Conservation (phyloP, 192 early-diverging fungal genomes). For the Mycoemilia scoparia region DNA sequence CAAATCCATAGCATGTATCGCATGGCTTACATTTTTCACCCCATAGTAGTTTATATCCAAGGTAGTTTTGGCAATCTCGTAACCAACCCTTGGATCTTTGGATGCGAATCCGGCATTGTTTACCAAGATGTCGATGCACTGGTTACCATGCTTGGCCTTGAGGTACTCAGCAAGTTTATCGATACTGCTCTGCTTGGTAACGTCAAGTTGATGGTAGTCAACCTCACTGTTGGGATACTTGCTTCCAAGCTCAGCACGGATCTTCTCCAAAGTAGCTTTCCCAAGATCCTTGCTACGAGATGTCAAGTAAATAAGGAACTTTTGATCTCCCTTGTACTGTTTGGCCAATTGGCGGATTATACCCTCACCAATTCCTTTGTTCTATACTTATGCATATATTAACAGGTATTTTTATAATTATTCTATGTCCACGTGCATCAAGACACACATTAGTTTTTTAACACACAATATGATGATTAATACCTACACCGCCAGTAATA, state of each 20-base stretch:
- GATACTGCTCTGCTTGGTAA: slow-evolving; percentile 9
- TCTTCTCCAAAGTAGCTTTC: slow-evolving; percentile 18
- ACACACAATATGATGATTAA: no score
- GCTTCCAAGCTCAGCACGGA: slow-evolving; percentile 3
- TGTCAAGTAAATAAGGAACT: slow-evolving; percentile 22
- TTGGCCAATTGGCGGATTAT: slow-evolving; percentile 15
- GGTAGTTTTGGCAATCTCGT: no score
- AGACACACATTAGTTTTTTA: no score
- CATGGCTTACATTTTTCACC: no score
- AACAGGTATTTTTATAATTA: no score
- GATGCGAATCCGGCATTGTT: slow-evolving; percentile 32
- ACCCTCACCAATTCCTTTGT: slow-evolving; percentile 26
- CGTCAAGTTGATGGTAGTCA: slow-evolving; percentile 28
- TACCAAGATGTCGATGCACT: slow-evolving; percentile 20
- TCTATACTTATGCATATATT: no score
- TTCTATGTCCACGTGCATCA: no score
- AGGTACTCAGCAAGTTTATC: slow-evolving; percentile 17
- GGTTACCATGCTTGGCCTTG: slow-evolving; percentile 18
- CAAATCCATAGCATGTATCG: no score
- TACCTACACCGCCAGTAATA: no score
- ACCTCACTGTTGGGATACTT: slow-evolving; percentile 12
- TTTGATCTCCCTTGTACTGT: slow-evolving; percentile 9
- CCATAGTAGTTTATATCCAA: no score
- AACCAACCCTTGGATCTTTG: no score
- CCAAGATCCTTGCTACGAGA: slow-evolving; percentile 21